A percentile compares a stretch with the other conserved stretches of the same genome.
Conservation (phyloP, 225 moss, liverwort and hornwort genomes). For the Bryum argenteum region DNA sequence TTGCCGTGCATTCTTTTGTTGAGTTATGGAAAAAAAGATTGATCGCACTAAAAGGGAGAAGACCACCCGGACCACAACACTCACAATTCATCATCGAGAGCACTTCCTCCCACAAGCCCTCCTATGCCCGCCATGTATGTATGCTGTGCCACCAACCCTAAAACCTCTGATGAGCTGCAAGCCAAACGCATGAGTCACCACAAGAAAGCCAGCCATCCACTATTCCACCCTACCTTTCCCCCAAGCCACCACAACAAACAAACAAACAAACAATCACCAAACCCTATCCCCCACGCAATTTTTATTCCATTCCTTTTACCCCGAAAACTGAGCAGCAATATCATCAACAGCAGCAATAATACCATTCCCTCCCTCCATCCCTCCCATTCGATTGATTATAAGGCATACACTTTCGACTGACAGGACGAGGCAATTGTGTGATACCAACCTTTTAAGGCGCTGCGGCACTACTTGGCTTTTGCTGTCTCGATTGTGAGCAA, state of each 20-base stretch:
- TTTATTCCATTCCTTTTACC: too few relatives aligned
- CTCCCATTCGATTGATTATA: too few relatives aligned
- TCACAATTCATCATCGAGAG: slow-evolving; percentile 99
- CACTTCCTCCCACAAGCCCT: slow-evolving; percentile 99
- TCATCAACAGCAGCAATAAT: too few relatives aligned
- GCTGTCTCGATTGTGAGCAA: too few relatives aligned
- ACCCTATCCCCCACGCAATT: slow-evolving; percentile 35
- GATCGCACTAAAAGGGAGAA: slow-evolving; percentile 47
- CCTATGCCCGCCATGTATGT: slow-evolving; percentile 97
- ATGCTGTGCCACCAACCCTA: slow-evolving; percentile 98
- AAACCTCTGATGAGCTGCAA: slow-evolving; percentile 99
- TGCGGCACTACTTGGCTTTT: too few relatives aligned
- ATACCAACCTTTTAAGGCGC: too few relatives aligned
- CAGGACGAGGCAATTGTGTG: too few relatives aligned
- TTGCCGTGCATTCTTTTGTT: too few relatives aligned
- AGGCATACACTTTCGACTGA: too few relatives aligned
- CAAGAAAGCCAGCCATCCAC: slow-evolving; percentile 51
- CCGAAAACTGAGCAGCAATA: too few relatives aligned
- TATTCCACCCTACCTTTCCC: slow-evolving; percentile 19
- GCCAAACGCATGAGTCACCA: slow-evolving; percentile 94
- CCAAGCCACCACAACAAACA: neutral
- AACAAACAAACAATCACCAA: slow-evolving; percentile 25
- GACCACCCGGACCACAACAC: slow-evolving; percentile 98
- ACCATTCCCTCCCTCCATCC: too few relatives aligned
- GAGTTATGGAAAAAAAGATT: too few relatives aligned